A percentile compares a stretch with the other conserved stretches of the same genome.
These are phyloP conservation scores for Albizia julibrissin DNA, from an alignment of 306 rosid species.

Conservation along the genomic window DNA sequence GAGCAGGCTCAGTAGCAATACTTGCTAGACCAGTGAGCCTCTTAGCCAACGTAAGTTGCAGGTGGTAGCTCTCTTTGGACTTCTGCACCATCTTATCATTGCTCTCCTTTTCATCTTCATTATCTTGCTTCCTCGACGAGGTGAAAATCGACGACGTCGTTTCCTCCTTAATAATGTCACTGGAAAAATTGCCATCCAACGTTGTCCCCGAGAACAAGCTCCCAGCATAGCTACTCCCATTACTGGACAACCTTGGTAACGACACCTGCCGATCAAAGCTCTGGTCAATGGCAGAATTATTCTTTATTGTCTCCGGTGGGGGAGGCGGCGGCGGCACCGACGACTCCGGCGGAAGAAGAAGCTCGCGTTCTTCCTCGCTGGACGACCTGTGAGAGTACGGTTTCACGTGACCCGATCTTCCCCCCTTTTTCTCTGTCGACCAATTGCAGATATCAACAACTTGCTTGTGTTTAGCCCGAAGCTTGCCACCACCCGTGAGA, in stretches of 20 bases:
- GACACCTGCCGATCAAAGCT: slow-evolving; percentile 75
- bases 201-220: slow-evolving; percentile 85
- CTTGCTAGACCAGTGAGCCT: slow-evolving; percentile 61
- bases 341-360: slow-evolving; percentile 42
- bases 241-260: slow-evolving; percentile 69
- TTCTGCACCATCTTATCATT: slow-evolving; percentile 40
- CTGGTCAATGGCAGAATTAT: slow-evolving; percentile 58
- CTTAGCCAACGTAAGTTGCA: slow-evolving; percentile 64
- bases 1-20: slow-evolving; percentile 58
- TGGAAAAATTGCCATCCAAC: slow-evolving; percentile 64
- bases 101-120: slow-evolving; percentile 7
- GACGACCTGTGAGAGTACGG: not conserved
- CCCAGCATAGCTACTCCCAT: slow-evolving; percentile 75
- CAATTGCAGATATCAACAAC: slow-evolving; percentile 63
- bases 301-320: slow-evolving; percentile 37
- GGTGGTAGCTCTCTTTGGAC: slow-evolving; percentile 53
- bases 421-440: slow-evolving; percentile 59
- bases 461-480: slow-evolving; percentile 44
- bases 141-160: slow-evolving; percentile 38
- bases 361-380: slow-evolving; percentile 54
- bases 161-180: slow-evolving; percentile 56
- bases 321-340: slow-evolving; percentile 20
- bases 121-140: slow-evolving; percentile 32
- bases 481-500: slow-evolving; percentile 43
- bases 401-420: slow-evolving; percentile 42